A percentile compares a stretch with the other conserved stretches of the same genome.
Evolutionary conservation across 495 filamentous ascomycete species (phyloP).

Genomic region (Tuber umbilicatum): DNA sequence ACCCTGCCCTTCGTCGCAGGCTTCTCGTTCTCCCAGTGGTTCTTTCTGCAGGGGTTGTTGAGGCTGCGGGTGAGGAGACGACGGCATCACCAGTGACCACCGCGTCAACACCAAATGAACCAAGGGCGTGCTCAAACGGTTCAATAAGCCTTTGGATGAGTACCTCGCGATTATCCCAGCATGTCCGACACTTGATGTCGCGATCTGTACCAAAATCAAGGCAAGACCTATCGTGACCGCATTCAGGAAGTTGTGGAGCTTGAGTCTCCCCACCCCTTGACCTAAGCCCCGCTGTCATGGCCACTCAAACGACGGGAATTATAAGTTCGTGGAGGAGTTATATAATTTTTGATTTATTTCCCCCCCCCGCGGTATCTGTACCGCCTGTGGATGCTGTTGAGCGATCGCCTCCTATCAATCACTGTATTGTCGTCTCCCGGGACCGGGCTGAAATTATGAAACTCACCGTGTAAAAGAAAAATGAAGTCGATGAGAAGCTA

Average conservation of each 20-base stretch:
- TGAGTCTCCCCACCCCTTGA: conserved; percentile 9
- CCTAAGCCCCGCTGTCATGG: not conserved
- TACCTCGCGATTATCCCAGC: conserved; percentile 39
- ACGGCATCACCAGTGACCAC: not conserved
- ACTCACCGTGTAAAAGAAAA: conserved; percentile 1
- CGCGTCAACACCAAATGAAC: conserved; percentile 27
- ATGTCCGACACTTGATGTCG: conserved; percentile 34
- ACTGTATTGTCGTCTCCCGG: not conserved
- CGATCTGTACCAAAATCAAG: conserved; percentile 32
- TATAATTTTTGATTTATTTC: not conserved
- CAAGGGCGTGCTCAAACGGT: conserved; percentile 35
- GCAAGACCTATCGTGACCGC: conserved; percentile 34
- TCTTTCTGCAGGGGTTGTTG: conserved; percentile 9
- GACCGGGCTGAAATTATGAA: not conserved
- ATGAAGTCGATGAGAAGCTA: not conserved
- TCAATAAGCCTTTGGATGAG: conserved; percentile 39
- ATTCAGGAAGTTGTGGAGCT: conserved; percentile 33
- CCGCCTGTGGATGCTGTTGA: not conserved
- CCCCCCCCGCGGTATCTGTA: not conserved
- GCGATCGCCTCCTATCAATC: not conserved
- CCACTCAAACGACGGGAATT: not conserved
- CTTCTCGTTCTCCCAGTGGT: conserved; percentile 18
- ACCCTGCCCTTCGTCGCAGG: conserved; percentile 30
- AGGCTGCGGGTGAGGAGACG: conserved; percentile 8
- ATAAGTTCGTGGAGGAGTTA: not conserved